Base-by-base conservation (phyloP, 2,329 filamentous ascomycete genomes). In the Tympanopsis confertula region DNA sequence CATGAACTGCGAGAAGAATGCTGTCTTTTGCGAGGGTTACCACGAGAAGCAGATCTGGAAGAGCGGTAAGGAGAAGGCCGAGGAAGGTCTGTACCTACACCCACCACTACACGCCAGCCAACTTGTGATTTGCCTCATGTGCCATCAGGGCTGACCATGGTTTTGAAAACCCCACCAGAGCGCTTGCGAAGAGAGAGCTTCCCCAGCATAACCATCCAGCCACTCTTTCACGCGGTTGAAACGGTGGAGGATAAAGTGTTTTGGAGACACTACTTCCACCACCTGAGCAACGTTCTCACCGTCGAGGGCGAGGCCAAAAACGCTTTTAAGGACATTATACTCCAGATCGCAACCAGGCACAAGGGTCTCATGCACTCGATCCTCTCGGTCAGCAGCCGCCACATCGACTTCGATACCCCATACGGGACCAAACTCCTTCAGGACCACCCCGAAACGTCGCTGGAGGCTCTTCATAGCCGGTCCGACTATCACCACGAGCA, bases 1-100 rank as follows among this genome's bases (percentile, higher is more conserved):
- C 49, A 69, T 86, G 57, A 93, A 93, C 50, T 94, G 87, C 52
- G 82, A 91, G 60, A 94, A 94, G 68, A 94, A 94, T 55, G 86
- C 86, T 5, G 85, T 94, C 12, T 76, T 88, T 12, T 94, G 87
- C 53, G 86, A 94, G 59, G 87, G 87, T 12, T 94, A 94, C 52
- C 84, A 85, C 37, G 82, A 86, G 43, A 86, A 86, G 54, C 82
- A 85, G 41, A 73, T 86, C 38, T 94, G 87, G 87, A 86, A 80
- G 56, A 88, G 85, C 51, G 86, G 86, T 19, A 86, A 76, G 53
- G 82, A 89, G 56, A 81, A 70, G 52, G 70, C 75, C 22, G 78
- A 82, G 62, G 78, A 86, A 62, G 73, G 74, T 75, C 63, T 46
- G 61, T n/a, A 13, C 24, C 13, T 7, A 18, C 12, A 4, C 4